Base-by-base conservation (phyloP, 768 basidiomycete species). In the Tulasnella sp. region DNA sequence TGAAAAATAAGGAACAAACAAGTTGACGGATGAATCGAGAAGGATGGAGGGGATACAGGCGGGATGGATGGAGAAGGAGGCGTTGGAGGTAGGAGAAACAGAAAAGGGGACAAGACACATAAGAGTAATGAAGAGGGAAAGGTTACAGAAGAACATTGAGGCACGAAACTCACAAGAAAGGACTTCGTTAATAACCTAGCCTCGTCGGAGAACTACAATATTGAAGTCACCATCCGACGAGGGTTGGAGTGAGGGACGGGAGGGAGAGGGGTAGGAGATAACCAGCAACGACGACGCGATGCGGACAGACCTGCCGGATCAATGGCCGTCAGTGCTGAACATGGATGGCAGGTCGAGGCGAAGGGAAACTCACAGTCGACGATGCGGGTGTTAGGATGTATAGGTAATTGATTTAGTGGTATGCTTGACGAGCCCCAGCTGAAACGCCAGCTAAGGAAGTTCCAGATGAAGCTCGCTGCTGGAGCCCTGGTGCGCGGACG, bases 391-490 rank as follows among this genome's bases (percentile, higher is more conserved):
- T 67, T 67, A 35, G 18, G 6, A 29, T 67, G 61, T 67, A 67
- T 67, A 29, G 61, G 61, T 67, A 67, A 67, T 67, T 67, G 61
- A 67, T 67, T 67, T 67, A 29, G 26, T 67, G 35, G 61, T 67
- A 67, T 67, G 32, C 61, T 67, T 67, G 61, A 67, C 61, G 61
- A 67, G 61, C 61, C n/a, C 61, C 61, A 67, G 61, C 61, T 67
- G 61, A 67, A 67, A 67, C 61, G 61, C 61, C 61, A 67, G 32
- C 61, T 29, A 32, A 67, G 61, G 61, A 67, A 29, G 26, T 67
- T 67, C 32, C 61, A 67, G 61, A 67, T 67, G 61, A 67, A 26
- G 61, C 51, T 67, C 61, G 61, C 61, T 67, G 61, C 61, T 29
- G 61, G 23, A 26, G 61, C 61, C 61, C 61, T 32, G 32, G 61